Evolutionary conservation across 1,284 basidiomycete genomes (phyloP), one percentile per base, ranked within the genome.

Genomic region (Lentinula novae-zelandiae): DNA sequence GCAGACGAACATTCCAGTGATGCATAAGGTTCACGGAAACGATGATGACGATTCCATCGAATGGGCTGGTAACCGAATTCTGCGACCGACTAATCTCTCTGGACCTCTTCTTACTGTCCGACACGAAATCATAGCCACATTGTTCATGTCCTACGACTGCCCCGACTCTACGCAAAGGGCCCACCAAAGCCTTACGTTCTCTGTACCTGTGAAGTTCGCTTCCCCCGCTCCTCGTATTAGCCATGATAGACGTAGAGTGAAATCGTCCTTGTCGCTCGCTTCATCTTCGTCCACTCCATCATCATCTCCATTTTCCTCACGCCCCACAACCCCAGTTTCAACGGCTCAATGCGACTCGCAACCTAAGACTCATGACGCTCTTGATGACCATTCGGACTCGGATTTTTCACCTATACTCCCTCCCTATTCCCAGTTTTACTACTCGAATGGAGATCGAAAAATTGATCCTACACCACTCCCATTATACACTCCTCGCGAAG

Each of bases 391-490:
- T 46, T 46, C 8, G 15, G 15, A 42, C n/a, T 42, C 15, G 0
- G 40, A 13, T 46, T 20, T 53, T 40, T 61, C 60, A 66, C 73
- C 74, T 10, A 72, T 70, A 33, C 81, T 92, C 13, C 91, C 90
- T 2, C 80, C 86, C 3, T 93, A 93, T 69, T 89, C 87, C 1
- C 87, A 90, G 62, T 77, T 93, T 17, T 93, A 85, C 71, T 75
- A 92, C 67, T 68, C 77, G 22, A 88, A 90, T 66, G 90, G 91
- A 17, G 84, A 90, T 60, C 78, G 81, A 57, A 88, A 84, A 72
- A 77, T 89, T 51, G 88, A 92, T 67, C 80, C 83, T 64, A 82
- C 80, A n/a, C 89, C 86, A 10, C 73, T 91, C 20, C 90, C 90
- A 0, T 75, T 82, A 13, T 92, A 92, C 67, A 76, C 74, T 5